These are phyloP conservation scores for Penicillium corylophilum DNA, from an alignment of 2,329 filamentous ascomycete species.

Conservation along the genomic window DNA sequence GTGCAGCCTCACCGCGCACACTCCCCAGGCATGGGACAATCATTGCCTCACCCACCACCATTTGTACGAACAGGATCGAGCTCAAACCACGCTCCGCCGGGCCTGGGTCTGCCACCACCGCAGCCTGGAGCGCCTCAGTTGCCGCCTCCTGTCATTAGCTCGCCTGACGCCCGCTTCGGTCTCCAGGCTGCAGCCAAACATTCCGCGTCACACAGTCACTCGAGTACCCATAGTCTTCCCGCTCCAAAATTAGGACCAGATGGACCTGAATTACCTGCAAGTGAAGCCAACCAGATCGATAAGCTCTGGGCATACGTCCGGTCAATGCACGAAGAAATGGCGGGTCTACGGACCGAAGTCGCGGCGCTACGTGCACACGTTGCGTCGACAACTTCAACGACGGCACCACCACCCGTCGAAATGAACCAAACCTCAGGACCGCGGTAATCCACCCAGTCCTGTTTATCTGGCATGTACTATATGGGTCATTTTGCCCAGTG, in stretches of 20 bases:
- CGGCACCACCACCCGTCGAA: slow-evolving; percentile 19
- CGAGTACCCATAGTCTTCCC: slow-evolving; percentile 35
- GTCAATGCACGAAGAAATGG: slow-evolving; percentile 43
- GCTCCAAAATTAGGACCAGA: slow-evolving; percentile 29
- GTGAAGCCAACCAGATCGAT: slow-evolving; percentile 29
- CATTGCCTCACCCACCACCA: slow-evolving; percentile 40
- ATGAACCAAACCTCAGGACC: slow-evolving; percentile 17
- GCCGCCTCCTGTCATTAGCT: slow-evolving; percentile 43
- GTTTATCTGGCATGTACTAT: slow-evolving; percentile 20
- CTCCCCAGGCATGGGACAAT: slow-evolving; percentile 44
- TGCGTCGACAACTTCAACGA: slow-evolving; percentile 28
- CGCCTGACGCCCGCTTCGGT: slow-evolving; percentile 45
- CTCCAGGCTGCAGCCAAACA: slow-evolving; percentile 41
- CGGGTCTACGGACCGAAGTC: slow-evolving; percentile 43
- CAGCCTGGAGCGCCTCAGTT: slow-evolving; percentile 44
- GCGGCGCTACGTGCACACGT: slow-evolving; percentile 41
- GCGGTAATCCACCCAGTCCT: slow-evolving; percentile 5
- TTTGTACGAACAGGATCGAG: slow-evolving; percentile 28
- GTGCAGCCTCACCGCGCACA: slow-evolving; percentile 42
- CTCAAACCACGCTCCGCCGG: slow-evolving; percentile 24
- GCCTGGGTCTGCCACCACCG: slow-evolving; percentile 38
- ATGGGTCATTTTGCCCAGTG: slow-evolving; percentile 7
- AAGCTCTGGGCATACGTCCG: slow-evolving; percentile 47
- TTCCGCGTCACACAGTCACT: slow-evolving; percentile 34
- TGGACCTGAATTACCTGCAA: slow-evolving; percentile 18